Conservation (phyloP, 1,284 basidiomycete genomes). For the Boletus mariae region DNA sequence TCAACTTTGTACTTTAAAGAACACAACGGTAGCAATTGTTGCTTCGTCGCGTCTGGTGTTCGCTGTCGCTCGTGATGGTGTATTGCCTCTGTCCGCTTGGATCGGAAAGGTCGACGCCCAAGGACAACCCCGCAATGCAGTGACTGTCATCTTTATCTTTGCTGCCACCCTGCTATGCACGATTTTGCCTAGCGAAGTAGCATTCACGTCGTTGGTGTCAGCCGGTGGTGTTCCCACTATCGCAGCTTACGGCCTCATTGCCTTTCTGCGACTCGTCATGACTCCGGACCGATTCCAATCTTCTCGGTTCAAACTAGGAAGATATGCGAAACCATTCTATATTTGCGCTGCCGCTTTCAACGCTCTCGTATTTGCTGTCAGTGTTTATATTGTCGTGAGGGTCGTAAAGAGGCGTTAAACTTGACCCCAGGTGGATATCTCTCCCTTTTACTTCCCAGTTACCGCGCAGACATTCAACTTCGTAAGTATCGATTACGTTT, state of each 20-base stretch:
- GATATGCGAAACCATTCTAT: constrained; percentile 65
- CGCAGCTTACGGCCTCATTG: constrained; percentile 78
- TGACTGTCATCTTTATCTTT: constrained; percentile 78
- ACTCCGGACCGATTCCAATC: constrained; percentile 72
- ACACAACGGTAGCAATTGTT: constrained; percentile 79
- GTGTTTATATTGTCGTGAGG: constrained; percentile 23
- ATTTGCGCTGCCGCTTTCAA: constrained; percentile 68
- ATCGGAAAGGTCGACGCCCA: constrained; percentile 66
- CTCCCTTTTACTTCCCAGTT: constrained; percentile 81
- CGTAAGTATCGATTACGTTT: constrained; percentile 41
- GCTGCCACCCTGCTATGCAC: constrained; percentile 71
- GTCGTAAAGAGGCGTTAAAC: background rate
- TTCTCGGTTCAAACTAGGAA: constrained; percentile 69
- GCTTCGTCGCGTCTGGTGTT: constrained; percentile 82
- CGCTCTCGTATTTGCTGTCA: constrained; percentile 64
- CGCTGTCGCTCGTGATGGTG: constrained; percentile 85
- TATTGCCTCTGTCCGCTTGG: constrained; percentile 77
- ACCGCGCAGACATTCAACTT: constrained; percentile 74
- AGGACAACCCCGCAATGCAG: constrained; percentile 77
- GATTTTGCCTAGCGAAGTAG: constrained; percentile 81
- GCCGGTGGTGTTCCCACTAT: constrained; percentile 80
- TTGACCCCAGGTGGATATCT: constrained; percentile 58
- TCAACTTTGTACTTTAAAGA: constrained; percentile 41
- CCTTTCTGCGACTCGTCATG: constrained; percentile 64
- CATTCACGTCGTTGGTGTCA: constrained; percentile 81